Evolutionary conservation across 768 basidiomycete genomes (phyloP), one percentile per base, ranked within the genome.

Genomic region (Auriscalpium vulgare): DNA sequence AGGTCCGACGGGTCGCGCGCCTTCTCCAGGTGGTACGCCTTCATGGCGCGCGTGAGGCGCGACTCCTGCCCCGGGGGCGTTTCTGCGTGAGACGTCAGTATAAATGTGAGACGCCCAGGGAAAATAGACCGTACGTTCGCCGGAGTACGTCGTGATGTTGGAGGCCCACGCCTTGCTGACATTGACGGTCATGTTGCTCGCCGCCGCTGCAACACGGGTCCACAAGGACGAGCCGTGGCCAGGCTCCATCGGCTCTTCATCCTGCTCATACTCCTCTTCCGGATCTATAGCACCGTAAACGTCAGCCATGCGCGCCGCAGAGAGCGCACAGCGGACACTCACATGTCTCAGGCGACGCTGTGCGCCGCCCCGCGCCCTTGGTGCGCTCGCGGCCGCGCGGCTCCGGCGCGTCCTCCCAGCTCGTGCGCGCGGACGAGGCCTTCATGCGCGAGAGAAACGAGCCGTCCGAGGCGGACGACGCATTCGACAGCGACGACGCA

Each of bases 21-120:
- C 65, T 83, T 82, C 29, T 75, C 76, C 49, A 84, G 74, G 61
- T 87, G 80, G 65, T 86, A 87, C 1, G 80, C 78, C 64, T 84
- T 85, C 81, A 87, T 79, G 5, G 80, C 81, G n/a, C 76, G 76
- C 4, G 76, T 78, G 37, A 87, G 74, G 37, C 80, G 80, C 5
- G 80, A 81, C 59, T 86, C 85, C 47, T 76, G 71, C 29, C 82
- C 83, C 10, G 75, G 72, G 4, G 77, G 79, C 34, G 78, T 78
- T 50, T 72, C 80, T 80, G 65, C 16, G 50, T 46, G 9, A 53
- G 48, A 38, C 45, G 1, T 50, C 40, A 50, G 29, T 5, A 29
- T 7, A 29, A 29, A 29, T 29, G 29, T 29, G 29, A 2, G 37
- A 46, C 47, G 6, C 10, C 23, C 21, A 23, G 34, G 21, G 14